Evolutionary conservation across 306 rosid genomes (phyloP).

Genomic region (Abrus precatorius): DNA sequence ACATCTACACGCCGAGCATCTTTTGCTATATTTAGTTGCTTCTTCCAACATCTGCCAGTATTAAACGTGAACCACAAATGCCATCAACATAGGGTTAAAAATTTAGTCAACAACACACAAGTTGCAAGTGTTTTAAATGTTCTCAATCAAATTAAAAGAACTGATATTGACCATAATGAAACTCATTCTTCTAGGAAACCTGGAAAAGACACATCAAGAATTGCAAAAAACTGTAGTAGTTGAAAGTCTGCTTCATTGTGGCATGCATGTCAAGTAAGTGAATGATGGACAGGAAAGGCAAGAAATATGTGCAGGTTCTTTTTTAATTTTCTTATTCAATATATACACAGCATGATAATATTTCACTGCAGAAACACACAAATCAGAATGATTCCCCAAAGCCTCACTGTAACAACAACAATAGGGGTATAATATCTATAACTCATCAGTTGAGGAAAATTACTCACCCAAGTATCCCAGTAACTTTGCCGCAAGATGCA

Average conservation of each 20-base stretch:
- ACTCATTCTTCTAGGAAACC: background rate
- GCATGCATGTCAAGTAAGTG: constrained; percentile 7
- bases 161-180: constrained; percentile 18
- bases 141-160: constrained; percentile 33
- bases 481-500: constrained; percentile 97
- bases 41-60: constrained; percentile 87
- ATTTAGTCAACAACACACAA: constrained; percentile 33
- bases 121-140: constrained; percentile 19
- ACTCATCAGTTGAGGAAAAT: constrained; percentile 39
- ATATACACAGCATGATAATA: constrained; percentile 12
- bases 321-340: constrained; percentile 10
- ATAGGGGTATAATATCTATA: background rate
- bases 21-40: constrained; percentile 88
- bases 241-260: constrained; percentile 3
- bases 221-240: constrained; percentile 12
- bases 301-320: background rate
- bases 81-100: constrained; percentile 43
- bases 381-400: constrained; percentile 25
- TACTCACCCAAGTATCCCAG: constrained; percentile 95
- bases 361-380: constrained; percentile 31
- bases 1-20: constrained; percentile 97
- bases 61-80: constrained; percentile 45
- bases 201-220: constrained; percentile 8
- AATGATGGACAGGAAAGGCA: background rate
- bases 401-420: constrained; percentile 8